These are phyloP conservation scores for Cynanchum wilfordii DNA, from an alignment of 257 asterid species.

Conservation along the genomic window DNA sequence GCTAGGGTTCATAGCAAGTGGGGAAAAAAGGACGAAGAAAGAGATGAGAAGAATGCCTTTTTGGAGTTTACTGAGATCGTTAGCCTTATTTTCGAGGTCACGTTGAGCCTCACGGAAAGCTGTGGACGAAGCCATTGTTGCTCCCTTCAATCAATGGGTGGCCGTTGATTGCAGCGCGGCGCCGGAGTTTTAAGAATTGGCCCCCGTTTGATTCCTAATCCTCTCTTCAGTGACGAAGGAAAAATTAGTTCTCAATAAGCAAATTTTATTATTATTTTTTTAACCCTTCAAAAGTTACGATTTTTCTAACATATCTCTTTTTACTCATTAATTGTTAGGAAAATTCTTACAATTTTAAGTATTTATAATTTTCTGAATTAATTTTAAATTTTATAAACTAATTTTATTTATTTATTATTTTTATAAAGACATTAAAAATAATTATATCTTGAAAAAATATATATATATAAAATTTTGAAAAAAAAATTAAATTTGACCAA, in stretches of 20 bases:
- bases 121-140: slow-evolving; percentile 34
- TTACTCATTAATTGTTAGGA: too few relatives aligned
- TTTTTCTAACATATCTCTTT: too few relatives aligned
- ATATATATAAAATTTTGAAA: too few relatives aligned
- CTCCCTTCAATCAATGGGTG: not conserved
- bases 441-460: too few relatives aligned
- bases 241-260: too few relatives aligned
- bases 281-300: not conserved
- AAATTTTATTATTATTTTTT: not conserved
- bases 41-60: slow-evolving; percentile 37
- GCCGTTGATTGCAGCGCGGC: not conserved
- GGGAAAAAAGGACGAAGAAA: not conserved
- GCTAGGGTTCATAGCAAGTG: slow-evolving; percentile 4
- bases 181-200: not conserved
- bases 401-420: too few relatives aligned
- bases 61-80: slow-evolving; percentile 71
- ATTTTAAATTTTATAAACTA: too few relatives aligned
- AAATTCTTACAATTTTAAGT: too few relatives aligned
- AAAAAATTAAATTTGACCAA: too few relatives aligned
- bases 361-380: too few relatives aligned
- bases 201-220: not conserved
- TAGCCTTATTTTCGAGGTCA: slow-evolving; percentile 87
- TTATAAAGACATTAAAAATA: too few relatives aligned
- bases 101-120: slow-evolving; percentile 64
- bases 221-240: not conserved